Base-by-base conservation (phyloP, 495 filamentous ascomycete genomes). In the Penicillium mononematosum region DNA sequence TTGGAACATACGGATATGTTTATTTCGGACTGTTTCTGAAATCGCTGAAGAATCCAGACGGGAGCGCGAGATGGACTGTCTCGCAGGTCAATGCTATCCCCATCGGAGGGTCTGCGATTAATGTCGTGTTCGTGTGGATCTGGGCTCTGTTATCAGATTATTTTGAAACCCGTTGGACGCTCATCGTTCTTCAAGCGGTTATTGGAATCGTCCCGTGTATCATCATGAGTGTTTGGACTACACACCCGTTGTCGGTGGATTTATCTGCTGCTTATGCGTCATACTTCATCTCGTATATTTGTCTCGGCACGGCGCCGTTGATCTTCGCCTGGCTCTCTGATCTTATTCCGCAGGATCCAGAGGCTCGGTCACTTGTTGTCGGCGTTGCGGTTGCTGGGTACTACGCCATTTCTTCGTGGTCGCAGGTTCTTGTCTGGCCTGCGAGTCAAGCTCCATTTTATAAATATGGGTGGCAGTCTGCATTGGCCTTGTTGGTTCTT, bases 81-180 rank as follows among this genome's bases (percentile, higher is more conserved):
- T 43, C 69, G n/a, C 48, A 69, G 44, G 64, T 69, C 4, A 71
- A 71, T 22, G 64, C 69, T 2, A 71, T 71, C 42, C 69, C 69
- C 3, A 71, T 71, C 31, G 69, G 64, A 1, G 69, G 69, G 2
- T 71, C 69, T 0, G 69, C 66, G 25, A 71, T 71, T 39, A 71
- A 71, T n/a, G 64, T 71, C 0, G 66, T 71, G 4, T 71, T 71
- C 29, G 69, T 71, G 5, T 71, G 69, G 69, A 64, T 69, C 3
- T 71, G 69, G 69, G 69, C 69, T 14, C 45, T 69, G 0, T 39
- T 71, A 14, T 71, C 69, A 3, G 69, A 71, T 63, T 64, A 51
- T 47, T 24, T 71, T 17, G 52, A 53, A 2, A 69, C 69, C 0
- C 56, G 69, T 22, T 71, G 66, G 66, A 62, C 64, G 0, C 56